phyloP scores from a whole-genome alignment of 1,284 basidiomycete genomes.

The Puccinia hordei region DNA sequence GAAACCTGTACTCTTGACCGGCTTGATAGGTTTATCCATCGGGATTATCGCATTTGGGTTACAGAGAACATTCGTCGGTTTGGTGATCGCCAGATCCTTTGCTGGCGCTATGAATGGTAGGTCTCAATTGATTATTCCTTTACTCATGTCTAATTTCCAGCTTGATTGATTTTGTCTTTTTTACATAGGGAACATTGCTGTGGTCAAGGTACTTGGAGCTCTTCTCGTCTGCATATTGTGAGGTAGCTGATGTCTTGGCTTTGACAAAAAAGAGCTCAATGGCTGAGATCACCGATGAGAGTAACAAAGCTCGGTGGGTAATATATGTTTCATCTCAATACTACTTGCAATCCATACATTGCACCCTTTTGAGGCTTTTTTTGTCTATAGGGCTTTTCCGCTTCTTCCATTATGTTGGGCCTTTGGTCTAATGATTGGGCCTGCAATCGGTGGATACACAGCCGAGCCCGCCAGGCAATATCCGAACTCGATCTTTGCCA shows the following conservation, averaged over 20 bases:
- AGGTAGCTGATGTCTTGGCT: background rate
- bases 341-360: background rate
- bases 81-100: constrained; percentile 40
- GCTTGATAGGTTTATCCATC: constrained; percentile 52
- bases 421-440: constrained; percentile 33
- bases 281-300: constrained; percentile 37
- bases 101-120: constrained; percentile 51
- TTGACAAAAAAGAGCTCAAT: constrained; percentile 29
- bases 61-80: constrained; percentile 43
- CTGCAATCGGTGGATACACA: constrained; percentile 32
- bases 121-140: background rate
- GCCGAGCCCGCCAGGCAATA: constrained; percentile 36
- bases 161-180: background rate
- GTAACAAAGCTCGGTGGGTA: constrained; percentile 41
- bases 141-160: background rate
- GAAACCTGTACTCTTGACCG: constrained; percentile 53
- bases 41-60: constrained; percentile 44
- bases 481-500: constrained; percentile 31
- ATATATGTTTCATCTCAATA: background rate
- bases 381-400: constrained; percentile 10
- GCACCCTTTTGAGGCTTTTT: background rate
- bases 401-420: constrained; percentile 42
- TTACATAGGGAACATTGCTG: constrained; percentile 28
- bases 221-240: background rate
- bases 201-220: constrained; percentile 26